A percentile compares a stretch with the other conserved stretches of the same genome.
phyloP scores from a whole-genome alignment of 441 rosid genomes.

The Metrosideros polymorpha region DNA sequence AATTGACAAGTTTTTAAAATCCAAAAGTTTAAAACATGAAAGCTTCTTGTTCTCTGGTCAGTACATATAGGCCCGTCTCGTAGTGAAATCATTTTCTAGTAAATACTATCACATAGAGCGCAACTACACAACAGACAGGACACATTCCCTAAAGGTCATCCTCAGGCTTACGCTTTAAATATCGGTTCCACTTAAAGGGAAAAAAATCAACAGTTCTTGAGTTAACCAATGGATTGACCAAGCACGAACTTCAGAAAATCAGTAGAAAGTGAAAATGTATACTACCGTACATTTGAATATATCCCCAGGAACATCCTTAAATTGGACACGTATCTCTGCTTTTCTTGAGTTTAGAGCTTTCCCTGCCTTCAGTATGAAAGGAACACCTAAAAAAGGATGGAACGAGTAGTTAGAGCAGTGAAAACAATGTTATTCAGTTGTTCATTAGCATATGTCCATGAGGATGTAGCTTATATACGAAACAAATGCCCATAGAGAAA shows the following conservation, averaged over 20 bases:
- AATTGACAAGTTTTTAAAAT: not conserved
- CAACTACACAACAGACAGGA: not conserved
- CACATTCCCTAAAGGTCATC: not conserved
- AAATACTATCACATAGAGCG: not conserved
- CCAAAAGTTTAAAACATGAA: not conserved
- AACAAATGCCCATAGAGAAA: not conserved
- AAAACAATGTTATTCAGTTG: slow-evolving; percentile 1
- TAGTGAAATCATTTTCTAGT: not conserved
- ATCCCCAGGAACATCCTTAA: slow-evolving; percentile 98
- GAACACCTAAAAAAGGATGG: slow-evolving; percentile 55
- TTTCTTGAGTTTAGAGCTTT: slow-evolving; percentile 92
- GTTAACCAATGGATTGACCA: not conserved
- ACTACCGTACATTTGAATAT: slow-evolving; percentile 72
- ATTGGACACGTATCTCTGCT: slow-evolving; percentile 95
- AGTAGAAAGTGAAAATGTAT: not conserved
- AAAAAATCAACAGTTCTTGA: not conserved
- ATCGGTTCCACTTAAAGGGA: not conserved
- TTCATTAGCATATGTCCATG: not conserved
- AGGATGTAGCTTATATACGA: not conserved
- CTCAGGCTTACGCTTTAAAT: not conserved
- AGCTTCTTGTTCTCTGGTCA: not conserved
- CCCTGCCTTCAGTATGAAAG: slow-evolving; percentile 94
- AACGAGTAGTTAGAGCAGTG: not conserved
- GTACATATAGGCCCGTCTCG: not conserved
- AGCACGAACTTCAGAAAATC: not conserved